Percentiles rank a stretch among this genome's conserved stretches.
These are phyloP conservation scores for Cladosporium sp. DNA, from an alignment of 2,329 filamentous ascomycete species.

Conservation along the genomic window DNA sequence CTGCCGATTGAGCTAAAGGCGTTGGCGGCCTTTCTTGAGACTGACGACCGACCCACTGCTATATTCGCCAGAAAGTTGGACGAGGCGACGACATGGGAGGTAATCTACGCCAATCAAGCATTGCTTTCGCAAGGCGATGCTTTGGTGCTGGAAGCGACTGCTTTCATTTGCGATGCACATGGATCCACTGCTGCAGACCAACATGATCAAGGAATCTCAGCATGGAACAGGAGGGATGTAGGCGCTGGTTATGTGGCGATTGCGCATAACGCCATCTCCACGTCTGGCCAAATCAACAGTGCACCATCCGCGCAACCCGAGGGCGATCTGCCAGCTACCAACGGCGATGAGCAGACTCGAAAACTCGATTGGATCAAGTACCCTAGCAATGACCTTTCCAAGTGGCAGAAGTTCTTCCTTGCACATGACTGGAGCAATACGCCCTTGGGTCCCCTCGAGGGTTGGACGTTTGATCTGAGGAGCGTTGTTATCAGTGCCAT, in stretches of 20 bases:
- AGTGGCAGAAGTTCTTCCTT: conserved; percentile 14
- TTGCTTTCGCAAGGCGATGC: background rate
- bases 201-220: background rate
- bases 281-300: background rate
- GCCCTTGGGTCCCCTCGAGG: conserved; percentile 21
- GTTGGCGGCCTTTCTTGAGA: conserved; percentile 27
- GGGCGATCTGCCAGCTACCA: conserved; percentile 13
- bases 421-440: conserved; percentile 10
- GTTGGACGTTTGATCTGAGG: conserved; percentile 26
- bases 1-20: conserved; percentile 27
- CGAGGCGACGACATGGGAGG: background rate
- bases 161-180: background rate
- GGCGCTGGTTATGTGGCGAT: background rate
- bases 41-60: conserved; percentile 25
- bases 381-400: background rate
- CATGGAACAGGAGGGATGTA: background rate
- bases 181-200: background rate
- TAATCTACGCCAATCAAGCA: background rate
- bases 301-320: background rate
- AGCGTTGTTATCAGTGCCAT: conserved; percentile 26
- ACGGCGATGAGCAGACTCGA: conserved; percentile 17
- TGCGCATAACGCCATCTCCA: background rate
- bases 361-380: conserved; percentile 18
- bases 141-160: background rate
- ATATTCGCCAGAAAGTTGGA: conserved; percentile 17